These are phyloP conservation scores for Trichosporon ovoides DNA, from an alignment of 1,284 basidiomycete genomes.

Conservation along the genomic window DNA sequence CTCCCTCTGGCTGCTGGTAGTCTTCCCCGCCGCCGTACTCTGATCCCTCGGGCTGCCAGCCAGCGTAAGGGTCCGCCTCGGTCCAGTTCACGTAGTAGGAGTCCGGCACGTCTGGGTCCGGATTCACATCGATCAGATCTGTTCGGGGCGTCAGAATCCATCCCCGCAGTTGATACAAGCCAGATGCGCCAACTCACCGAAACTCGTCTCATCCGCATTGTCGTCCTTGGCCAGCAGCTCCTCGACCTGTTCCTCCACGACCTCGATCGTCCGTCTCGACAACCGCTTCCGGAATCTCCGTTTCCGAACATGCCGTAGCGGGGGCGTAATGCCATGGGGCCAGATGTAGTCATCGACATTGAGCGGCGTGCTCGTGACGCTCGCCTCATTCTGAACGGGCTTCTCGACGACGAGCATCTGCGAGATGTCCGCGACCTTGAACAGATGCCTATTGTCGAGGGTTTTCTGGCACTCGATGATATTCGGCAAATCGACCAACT, in stretches of 20 bases:
- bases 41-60: conserved; percentile 51
- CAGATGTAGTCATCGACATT: conserved; percentile 95
- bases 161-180: no score
- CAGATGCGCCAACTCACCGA: conserved; percentile 34
- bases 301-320: conserved; percentile 84
- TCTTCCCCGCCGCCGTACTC: conserved; percentile 55
- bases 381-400: conserved; percentile 66
- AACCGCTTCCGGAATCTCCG: conserved; percentile 75
- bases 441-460: conserved; percentile 90
- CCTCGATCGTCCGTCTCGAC: conserved; percentile 74
- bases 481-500: conserved; percentile 92
- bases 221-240: conserved; percentile 81
- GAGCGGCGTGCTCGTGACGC: conserved; percentile 56
- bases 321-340: conserved; percentile 94
- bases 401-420: conserved; percentile 84
- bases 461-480: conserved; percentile 96
- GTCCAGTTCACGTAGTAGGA: conserved; percentile 37
- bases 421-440: conserved; percentile 98
- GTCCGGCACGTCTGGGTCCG: conserved; percentile 38
- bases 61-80: conserved; percentile 36
- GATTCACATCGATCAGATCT: conserved; percentile 41
- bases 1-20: conserved; percentile 32
- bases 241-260: conserved; percentile 95
- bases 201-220: conserved; percentile 58
- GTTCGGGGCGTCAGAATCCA: no score